Evolutionary conservation across 1,284 basidiomycete genomes (phyloP).

Genomic region (Vanrija sp.): DNA sequence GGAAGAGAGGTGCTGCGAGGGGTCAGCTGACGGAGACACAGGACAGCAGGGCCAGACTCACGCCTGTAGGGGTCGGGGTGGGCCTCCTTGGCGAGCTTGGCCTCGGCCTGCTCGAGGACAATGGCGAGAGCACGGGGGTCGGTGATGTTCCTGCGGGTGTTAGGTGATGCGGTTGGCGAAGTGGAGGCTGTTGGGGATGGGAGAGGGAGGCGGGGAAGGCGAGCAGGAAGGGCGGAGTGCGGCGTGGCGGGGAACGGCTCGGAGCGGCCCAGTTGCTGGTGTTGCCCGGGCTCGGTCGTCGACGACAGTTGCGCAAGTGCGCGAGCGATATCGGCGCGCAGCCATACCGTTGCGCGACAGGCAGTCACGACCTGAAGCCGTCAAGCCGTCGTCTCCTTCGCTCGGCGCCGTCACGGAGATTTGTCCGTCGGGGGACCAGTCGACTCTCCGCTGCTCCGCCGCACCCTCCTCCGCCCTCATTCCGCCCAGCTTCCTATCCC

Average conservation of each 20-base stretch:
- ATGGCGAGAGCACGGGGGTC: constrained; percentile 78
- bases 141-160: constrained; percentile 65
- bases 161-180: not conserved
- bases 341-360: no score
- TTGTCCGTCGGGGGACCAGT: no score
- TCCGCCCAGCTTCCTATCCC: not conserved
- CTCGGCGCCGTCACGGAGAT: not conserved
- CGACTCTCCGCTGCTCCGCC: not conserved
- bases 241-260: no score
- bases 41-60: constrained; percentile 52
- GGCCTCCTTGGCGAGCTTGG: constrained; percentile 59
- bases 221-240: no score
- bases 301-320: no score
- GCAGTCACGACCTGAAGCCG: no score
- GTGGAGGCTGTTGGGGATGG: not conserved
- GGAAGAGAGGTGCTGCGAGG: constrained; percentile 63
- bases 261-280: not conserved
- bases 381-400: no score
- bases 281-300: not conserved
- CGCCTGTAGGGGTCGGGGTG: constrained; percentile 92
- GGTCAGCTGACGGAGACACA: constrained; percentile 8
- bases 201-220: not conserved
- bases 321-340: no score
- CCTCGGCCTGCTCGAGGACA: constrained; percentile 80
- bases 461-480: not conserved